Percentiles rank a stretch among this genome's conserved stretches.
Conservation (phyloP, 139 green algal genomes). For the Micractinium conductrix region DNA sequence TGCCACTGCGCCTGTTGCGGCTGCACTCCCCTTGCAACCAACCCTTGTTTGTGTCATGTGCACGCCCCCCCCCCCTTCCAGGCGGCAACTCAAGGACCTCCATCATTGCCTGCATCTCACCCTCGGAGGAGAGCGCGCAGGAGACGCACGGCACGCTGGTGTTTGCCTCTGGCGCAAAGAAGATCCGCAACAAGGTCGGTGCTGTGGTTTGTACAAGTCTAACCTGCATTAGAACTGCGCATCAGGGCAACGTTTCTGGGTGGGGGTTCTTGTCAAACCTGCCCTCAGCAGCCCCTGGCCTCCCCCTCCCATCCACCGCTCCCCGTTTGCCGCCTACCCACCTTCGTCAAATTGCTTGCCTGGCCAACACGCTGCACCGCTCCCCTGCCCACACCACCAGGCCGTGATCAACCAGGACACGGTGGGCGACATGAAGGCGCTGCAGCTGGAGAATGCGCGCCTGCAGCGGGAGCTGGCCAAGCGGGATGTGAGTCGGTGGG, state of each 20-base stretch:
- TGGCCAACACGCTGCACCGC: too few relatives aligned
- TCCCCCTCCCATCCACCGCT: too few relatives aligned
- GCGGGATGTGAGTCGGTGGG: neutral
- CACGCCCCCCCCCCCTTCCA: too few relatives aligned
- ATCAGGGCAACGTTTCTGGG: too few relatives aligned
- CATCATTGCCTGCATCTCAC: slow-evolving; percentile 92
- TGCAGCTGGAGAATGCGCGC: slow-evolving; percentile 73
- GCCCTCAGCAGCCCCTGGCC: too few relatives aligned
- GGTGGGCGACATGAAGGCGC: slow-evolving; percentile 59
- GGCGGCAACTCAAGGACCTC: slow-evolving; percentile 95
- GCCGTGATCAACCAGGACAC: slow-evolving; percentile 78
- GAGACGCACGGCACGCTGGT: slow-evolving; percentile 91
- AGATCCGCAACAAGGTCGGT: slow-evolving; percentile 85
- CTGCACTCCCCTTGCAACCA: neutral
- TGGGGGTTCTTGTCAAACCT: too few relatives aligned
- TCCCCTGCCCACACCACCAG: slow-evolving; percentile 5
- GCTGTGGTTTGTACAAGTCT: too few relatives aligned
- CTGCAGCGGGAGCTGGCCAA: slow-evolving; percentile 42
- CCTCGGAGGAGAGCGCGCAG: slow-evolving; percentile 55
- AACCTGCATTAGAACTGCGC: too few relatives aligned
- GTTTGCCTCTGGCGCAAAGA: slow-evolving; percentile 92
- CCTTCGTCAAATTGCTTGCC: too few relatives aligned
- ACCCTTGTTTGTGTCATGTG: too few relatives aligned
- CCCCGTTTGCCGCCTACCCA: too few relatives aligned
- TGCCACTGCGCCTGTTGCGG: neutral